Percentiles rank a stretch among this genome's conserved stretches.
phyloP scores from a whole-genome alignment of 495 filamentous ascomycete species.

The Evansstolkia leycettana region DNA sequence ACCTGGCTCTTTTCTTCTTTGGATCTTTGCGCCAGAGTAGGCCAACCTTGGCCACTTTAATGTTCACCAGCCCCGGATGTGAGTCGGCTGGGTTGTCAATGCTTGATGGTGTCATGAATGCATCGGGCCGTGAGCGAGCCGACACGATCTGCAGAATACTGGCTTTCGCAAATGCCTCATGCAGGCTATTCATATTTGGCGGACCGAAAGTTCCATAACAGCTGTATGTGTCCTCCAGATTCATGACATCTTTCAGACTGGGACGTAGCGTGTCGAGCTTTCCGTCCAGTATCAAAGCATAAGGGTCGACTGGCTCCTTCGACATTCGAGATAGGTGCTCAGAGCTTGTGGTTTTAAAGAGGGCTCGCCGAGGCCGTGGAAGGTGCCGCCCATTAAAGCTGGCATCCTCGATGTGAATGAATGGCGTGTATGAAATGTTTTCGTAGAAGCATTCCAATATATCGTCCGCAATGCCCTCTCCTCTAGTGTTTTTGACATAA shows the following conservation, averaged over 20 bases:
- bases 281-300: conserved; percentile 81
- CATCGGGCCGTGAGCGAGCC: conserved; percentile 80
- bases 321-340: conserved; percentile 55
- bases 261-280: conserved; percentile 74
- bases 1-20: conserved; percentile 88
- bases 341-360: conserved; percentile 55
- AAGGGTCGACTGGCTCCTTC: conserved; percentile 87
- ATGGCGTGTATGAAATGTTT: conserved; percentile 95
- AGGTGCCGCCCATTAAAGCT: conserved; percentile 69
- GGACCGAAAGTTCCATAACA: conserved; percentile 65
- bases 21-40: conserved; percentile 89
- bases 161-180: conserved; percentile 79
- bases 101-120: conserved; percentile 79
- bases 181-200: conserved; percentile 64
- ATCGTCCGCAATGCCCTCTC: conserved; percentile 82
- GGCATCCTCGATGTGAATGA: conserved; percentile 92
- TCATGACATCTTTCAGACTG: conserved; percentile 80
- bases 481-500: conserved; percentile 87
- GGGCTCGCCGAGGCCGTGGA: conserved; percentile 54
- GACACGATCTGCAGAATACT: conserved; percentile 91
- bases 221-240: conserved; percentile 81
- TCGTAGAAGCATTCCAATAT: conserved; percentile 95
- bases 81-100: conserved; percentile 76
- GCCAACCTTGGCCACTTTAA: conserved; percentile 94
- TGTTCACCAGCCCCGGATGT: conserved; percentile 88